Evolutionary conservation across 192 early-diverging fungal genomes (phyloP), one percentile per base, ranked within the genome.

Genomic region (Umbelopsis ramanniana): DNA sequence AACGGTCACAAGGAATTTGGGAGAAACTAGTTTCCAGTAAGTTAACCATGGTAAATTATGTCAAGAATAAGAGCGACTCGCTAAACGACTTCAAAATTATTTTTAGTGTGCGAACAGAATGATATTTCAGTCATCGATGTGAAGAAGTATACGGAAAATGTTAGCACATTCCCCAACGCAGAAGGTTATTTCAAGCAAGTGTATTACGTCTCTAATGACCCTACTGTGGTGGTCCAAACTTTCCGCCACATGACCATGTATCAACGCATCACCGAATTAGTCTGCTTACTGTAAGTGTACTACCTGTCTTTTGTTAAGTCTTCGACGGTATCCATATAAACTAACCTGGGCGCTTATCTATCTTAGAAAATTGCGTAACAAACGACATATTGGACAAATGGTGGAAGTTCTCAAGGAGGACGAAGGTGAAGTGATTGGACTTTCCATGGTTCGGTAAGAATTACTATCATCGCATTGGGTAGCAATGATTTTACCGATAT

Each of bases 181-280:
- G 85, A 89, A 72, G 87, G 87, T 1, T 76, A 84, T 60, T 89
- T 87, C 67, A 89, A 89, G 45, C 72, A 83, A 40, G 86, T 89
- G 1, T 89, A 84, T 52, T 83, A 85, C 68, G 79, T 87, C 70
- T 66, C 79, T 2, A 75, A 79, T n/a, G 69, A 83, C 10, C 55
- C 69, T 21, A 70, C 43, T 4, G 74, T 83, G 47, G 87, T 89
- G 8, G 81, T 89, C 6, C 87, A 89, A 60, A 84, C 85, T 14
- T 89, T 89, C 60, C 82, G 85, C 23, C 81, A 87, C 71, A 89
- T 87, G 81, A 83, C 87, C 8, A 78, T 89, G 70, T 80, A 84
- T 22, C 81, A 84, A 43, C 75, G 87, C n/a, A 81, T 89, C 17
- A 81, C 78, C 2, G 87, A 89, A 73, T 81, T 85, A 8, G 87